A percentile compares a stretch with the other conserved stretches of the same genome.
phyloP scores from a whole-genome alignment of 345 rosid species.

The Populus deltoides region DNA sequence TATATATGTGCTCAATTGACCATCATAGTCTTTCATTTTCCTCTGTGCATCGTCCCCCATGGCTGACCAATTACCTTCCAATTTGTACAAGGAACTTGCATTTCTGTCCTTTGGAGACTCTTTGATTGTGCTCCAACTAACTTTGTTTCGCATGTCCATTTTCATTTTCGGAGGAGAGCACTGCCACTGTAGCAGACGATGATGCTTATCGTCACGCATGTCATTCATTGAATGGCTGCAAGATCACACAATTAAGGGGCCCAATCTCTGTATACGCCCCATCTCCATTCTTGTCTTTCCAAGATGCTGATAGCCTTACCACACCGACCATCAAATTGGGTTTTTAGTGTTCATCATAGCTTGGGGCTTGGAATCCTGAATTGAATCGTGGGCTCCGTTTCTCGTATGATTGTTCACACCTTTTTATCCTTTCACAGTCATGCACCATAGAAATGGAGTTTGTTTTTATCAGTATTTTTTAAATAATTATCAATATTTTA shows the following conservation, averaged over 20 bases:
- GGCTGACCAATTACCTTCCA: too few species aligned
- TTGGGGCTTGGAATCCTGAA: slow-evolving; percentile 17
- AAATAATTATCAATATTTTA: too few species aligned
- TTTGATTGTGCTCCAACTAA: neutral
- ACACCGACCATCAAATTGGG: slow-evolving; percentile 14
- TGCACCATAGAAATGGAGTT: too few species aligned
- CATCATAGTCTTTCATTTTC: neutral
- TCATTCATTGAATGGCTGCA: slow-evolving; percentile 7
- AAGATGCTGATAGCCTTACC: slow-evolving; percentile 16
- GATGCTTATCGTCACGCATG: slow-evolving; percentile 23
- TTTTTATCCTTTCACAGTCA: neutral
- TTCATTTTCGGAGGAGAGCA: neutral
- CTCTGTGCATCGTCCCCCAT: neutral
- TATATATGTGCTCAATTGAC: too few species aligned
- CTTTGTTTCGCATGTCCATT: neutral
- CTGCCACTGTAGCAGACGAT: neutral
- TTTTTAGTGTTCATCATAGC: neutral
- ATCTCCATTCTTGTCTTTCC: neutral
- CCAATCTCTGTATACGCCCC: neutral
- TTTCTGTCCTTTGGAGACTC: slow-evolving; percentile 4
- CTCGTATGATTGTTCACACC: neutral
- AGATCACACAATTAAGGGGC: neutral
- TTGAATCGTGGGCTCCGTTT: slow-evolving; percentile 24
- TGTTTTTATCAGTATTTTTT: too few species aligned
- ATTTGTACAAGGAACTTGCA: neutral